These are phyloP conservation scores for Cardamine chenopodiifolia DNA, from an alignment of 345 rosid genomes.

Conservation along the genomic window DNA sequence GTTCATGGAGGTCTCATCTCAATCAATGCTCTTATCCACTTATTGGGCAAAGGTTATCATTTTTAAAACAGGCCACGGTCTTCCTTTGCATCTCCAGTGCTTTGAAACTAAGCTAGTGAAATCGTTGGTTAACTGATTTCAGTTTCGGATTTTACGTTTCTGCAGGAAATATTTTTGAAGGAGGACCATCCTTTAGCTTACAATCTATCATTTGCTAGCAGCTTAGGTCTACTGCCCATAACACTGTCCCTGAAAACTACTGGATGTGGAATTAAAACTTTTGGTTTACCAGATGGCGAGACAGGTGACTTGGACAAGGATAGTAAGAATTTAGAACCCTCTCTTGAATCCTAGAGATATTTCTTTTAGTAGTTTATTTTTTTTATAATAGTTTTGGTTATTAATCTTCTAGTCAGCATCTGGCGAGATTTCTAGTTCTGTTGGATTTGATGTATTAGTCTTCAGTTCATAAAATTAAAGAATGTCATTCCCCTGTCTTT, in stretches of 20 bases:
- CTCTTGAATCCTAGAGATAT: slow-evolving; percentile 16
- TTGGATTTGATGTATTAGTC: slow-evolving; percentile 13
- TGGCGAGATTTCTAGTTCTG: slow-evolving; percentile 12
- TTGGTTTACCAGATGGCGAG: slow-evolving; percentile 76
- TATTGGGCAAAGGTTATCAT: slow-evolving; percentile 70
- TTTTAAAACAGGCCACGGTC: slow-evolving; percentile 28
- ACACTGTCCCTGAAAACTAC: slow-evolving; percentile 70
- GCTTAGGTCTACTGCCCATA: slow-evolving; percentile 89
- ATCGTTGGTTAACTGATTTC: slow-evolving; percentile 33
- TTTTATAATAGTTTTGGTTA: slow-evolving; percentile 21
- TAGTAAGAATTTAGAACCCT: slow-evolving; percentile 53
- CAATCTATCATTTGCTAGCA: slow-evolving; percentile 72
- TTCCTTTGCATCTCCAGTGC: slow-evolving; percentile 25
- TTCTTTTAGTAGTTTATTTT: too few species aligned
- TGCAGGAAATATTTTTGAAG: slow-evolving; percentile 71
- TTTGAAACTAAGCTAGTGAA: slow-evolving; percentile 17
- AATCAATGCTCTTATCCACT: slow-evolving; percentile 63
- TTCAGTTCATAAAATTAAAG: background rate
- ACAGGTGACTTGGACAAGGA: slow-evolving; percentile 67
- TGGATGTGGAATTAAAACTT: slow-evolving; percentile 85
- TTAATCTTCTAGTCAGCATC: slow-evolving; percentile 18
- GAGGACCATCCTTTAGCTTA: slow-evolving; percentile 94
- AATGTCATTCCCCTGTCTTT: background rate
- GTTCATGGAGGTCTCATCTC: slow-evolving; percentile 61
- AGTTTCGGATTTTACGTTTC: slow-evolving; percentile 34